Base-by-base conservation (phyloP, 2,329 filamentous ascomycete species). In the Colletotrichum navitas region DNA sequence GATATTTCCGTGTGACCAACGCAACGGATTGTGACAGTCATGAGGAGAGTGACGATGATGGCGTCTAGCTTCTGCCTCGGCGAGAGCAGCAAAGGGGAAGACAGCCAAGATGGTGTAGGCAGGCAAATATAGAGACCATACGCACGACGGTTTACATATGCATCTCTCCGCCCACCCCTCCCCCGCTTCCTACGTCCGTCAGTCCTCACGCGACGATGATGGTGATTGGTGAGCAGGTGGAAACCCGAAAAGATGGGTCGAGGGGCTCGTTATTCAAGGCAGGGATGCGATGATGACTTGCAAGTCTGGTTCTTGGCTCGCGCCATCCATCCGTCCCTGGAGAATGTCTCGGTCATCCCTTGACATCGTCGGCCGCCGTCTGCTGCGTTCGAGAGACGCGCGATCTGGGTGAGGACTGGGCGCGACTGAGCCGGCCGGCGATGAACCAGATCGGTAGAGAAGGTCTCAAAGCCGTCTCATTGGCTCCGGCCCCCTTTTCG, bases 341-440 rank as follows among this genome's bases (percentile, higher is more conserved):
- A 36, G 16, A 1, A 18, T 71, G 59, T 63, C 59, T 71, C 58
- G 41, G 36, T 21, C 68, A 71, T 63, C 65, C 52, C 59, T 63
- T 68, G 59, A 36, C 59, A 41, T 60, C 64, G 51, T 24, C 45
- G 51, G 49, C 52, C 45, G 65, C 7, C 6, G 26, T 18, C 7
- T 21, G 16, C 41, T 29, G 43, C 43, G 29, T 45, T 21, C 10
- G 18, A 51, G 10, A 51, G 59, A 51, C 59, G 24, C 32, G 41
- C 32, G 43, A 47, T 49, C 32, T 34, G 21, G 16, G 52, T 14
- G 43, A 7, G 21, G 16, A 6, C 18, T n/a, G 52, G 8, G 29
- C 29, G 29, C 32, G 51, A n/a, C 29, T 8, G 16, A 18, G 49
- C 12, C 21, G 2, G 21, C 32, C 21, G 18, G 51, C 16, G 32